Evolutionary conservation across 2,329 filamentous ascomycete genomes (phyloP).

Genomic region (Arthrobotrys musiformis): DNA sequence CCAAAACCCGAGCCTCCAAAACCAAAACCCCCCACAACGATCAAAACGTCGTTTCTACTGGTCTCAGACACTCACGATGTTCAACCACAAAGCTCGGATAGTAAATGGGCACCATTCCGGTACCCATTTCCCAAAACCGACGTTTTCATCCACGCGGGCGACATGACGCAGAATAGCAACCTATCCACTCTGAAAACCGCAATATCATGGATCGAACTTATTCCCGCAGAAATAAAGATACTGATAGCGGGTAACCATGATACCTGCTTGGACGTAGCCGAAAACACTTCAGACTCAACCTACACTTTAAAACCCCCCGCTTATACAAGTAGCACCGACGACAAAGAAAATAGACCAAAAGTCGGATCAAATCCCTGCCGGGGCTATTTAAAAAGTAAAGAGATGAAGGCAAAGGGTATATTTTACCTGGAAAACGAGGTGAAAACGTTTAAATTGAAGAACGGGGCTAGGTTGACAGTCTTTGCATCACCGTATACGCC

Average conservation of each 20-base stretch:
- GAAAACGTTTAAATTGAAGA: slow-evolving; percentile 67
- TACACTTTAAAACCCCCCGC: slow-evolving; percentile 55
- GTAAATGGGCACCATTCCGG: slow-evolving; percentile 26
- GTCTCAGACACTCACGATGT: slow-evolving; percentile 79
- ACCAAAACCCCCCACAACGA: neutral
- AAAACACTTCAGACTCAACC: slow-evolving; percentile 66
- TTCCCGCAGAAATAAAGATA: slow-evolving; percentile 72
- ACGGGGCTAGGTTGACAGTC: slow-evolving; percentile 71
- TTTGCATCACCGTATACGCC: slow-evolving; percentile 44
- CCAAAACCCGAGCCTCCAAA: neutral
- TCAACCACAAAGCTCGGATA: neutral
- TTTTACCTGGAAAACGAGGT: slow-evolving; percentile 74
- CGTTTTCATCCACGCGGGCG: slow-evolving; percentile 79
- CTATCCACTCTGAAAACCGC: slow-evolving; percentile 69
- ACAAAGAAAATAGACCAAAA: slow-evolving; percentile 67
- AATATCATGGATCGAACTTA: slow-evolving; percentile 74
- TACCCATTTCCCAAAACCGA: slow-evolving; percentile 73
- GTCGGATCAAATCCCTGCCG: slow-evolving; percentile 69
- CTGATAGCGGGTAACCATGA: slow-evolving; percentile 75
- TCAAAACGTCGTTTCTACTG: slow-evolving; percentile 38
- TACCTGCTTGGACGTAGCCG: slow-evolving; percentile 70
- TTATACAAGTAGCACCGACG: slow-evolving; percentile 58
- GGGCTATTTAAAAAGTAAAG: slow-evolving; percentile 64
- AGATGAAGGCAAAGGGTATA: slow-evolving; percentile 66
- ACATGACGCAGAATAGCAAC: slow-evolving; percentile 78